phyloP scores from a whole-genome alignment of 306 rosid species.

The Abrus pulchellus region DNA sequence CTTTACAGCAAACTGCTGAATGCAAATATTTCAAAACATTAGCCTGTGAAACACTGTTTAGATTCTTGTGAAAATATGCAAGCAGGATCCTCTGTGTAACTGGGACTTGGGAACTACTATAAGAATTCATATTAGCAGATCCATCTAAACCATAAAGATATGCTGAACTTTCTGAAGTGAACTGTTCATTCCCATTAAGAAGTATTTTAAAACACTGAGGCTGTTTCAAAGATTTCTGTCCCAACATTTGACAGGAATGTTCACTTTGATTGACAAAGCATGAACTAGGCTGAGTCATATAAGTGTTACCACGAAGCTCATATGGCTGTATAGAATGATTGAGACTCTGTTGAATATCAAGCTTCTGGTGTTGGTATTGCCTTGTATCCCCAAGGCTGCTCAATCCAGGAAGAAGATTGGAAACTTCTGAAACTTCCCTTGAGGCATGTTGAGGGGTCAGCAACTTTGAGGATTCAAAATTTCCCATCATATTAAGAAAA shows the following conservation, averaged over 20 bases:
- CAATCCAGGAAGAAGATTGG: slow-evolving; percentile 24
- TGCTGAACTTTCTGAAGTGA: slow-evolving; percentile 7
- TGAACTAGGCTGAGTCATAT: slow-evolving; percentile 14
- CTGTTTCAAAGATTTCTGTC: slow-evolving; percentile 19
- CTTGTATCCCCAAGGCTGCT: slow-evolving; percentile 36
- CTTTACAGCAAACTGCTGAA: slow-evolving; percentile 33
- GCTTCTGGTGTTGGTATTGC: slow-evolving; percentile 37
- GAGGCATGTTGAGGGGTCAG: slow-evolving; percentile 25
- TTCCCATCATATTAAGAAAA: slow-evolving; percentile 31
- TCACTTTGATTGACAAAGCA: slow-evolving; percentile 25
- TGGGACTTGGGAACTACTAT: background rate
- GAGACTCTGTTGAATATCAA: slow-evolving; percentile 29
- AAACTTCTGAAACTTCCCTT: slow-evolving; percentile 32
- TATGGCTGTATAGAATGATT: slow-evolving; percentile 4
- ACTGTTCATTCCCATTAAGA: slow-evolving; percentile 18
- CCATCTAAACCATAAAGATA: background rate
- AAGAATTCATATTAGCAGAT: background rate
- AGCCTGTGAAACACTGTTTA: background rate
- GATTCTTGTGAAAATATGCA: slow-evolving; percentile 4
- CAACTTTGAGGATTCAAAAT: slow-evolving; percentile 33
- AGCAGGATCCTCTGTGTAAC: background rate
- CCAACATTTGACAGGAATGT: background rate
- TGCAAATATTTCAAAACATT: slow-evolving; percentile 24
- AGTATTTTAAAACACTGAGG: slow-evolving; percentile 30
- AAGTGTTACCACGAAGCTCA: slow-evolving; percentile 1